Evolutionary conservation across 2,329 filamentous ascomycete genomes (phyloP).

Genomic region (Thermoascus crustaceus): DNA sequence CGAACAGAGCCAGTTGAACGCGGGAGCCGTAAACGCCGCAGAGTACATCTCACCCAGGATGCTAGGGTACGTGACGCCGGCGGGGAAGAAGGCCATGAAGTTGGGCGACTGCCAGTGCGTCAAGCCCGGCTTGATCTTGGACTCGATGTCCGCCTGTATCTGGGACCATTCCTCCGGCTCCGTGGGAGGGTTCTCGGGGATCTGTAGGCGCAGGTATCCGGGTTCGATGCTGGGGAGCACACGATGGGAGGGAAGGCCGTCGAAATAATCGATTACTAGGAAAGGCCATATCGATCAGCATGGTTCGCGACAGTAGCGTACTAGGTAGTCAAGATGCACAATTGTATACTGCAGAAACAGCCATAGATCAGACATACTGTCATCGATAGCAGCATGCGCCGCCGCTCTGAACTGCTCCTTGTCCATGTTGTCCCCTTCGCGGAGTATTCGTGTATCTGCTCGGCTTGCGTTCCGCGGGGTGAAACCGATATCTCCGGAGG

Average conservation of each 20-base stretch:
- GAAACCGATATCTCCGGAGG: conserved; percentile 1
- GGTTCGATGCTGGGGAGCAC: conserved; percentile 74
- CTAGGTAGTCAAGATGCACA: no score
- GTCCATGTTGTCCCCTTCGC: conserved; percentile 67
- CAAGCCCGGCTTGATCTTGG: conserved; percentile 81
- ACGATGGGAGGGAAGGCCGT: conserved; percentile 59
- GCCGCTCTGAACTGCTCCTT: conserved; percentile 68
- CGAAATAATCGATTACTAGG: conserved; percentile 74
- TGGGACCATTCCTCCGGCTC: conserved; percentile 62
- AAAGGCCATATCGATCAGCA: conserved; percentile 4
- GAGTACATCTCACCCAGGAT: conserved; percentile 92
- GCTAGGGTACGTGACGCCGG: conserved; percentile 67
- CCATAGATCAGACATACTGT: conserved; percentile 52
- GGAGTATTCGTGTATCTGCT: no score
- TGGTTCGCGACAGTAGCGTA: no score
- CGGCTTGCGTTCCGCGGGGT: no score
- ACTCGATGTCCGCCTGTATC: conserved; percentile 76
- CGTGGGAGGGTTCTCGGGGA: conserved; percentile 61
- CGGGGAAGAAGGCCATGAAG: conserved; percentile 94
- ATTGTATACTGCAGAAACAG: conserved; percentile 4
- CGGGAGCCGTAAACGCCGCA: conserved; percentile 76
- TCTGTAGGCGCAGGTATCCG: conserved; percentile 73
- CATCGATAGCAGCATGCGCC: conserved; percentile 69
- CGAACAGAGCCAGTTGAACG: conserved; percentile 96
- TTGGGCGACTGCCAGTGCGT: conserved; percentile 93